Conservation (phyloP, 2,329 filamentous ascomycete genomes). For the Elsinoe fawcettii region DNA sequence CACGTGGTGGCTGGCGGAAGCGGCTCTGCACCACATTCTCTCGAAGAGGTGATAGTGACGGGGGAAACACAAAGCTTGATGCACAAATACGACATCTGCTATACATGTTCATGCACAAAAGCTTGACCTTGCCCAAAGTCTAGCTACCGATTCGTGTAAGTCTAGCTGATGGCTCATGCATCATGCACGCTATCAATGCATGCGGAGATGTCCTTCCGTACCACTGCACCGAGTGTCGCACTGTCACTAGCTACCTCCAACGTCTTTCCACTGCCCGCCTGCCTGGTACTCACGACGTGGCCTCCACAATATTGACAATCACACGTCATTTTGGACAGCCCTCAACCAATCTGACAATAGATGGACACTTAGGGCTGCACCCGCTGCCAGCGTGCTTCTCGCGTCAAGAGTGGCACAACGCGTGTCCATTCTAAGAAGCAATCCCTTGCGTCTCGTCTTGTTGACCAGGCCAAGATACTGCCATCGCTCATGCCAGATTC, state of each 20-base stretch:
- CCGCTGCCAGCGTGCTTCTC: neutral
- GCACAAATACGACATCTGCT: neutral
- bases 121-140: neutral
- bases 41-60: neutral
- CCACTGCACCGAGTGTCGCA: neutral
- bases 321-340: neutral
- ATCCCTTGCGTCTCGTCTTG: no score
- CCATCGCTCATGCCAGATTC: no score
- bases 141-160: no score
- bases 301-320: neutral
- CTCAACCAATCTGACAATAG: neutral
- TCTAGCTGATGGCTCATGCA: no score
- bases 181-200: no score
- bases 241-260: neutral
- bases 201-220: neutral
- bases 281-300: neutral
- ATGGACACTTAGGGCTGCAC: neutral
- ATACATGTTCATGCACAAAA: conserved; percentile 4
- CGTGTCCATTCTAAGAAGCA: no score
- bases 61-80: neutral
- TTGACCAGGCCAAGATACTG: no score
- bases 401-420: neutral
- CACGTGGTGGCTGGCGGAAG: conserved; percentile 11
- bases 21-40: neutral
- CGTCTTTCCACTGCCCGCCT: neutral